Conservation (phyloP, 192 early-diverging fungal species). For the Gigaspora rosea region DNA sequence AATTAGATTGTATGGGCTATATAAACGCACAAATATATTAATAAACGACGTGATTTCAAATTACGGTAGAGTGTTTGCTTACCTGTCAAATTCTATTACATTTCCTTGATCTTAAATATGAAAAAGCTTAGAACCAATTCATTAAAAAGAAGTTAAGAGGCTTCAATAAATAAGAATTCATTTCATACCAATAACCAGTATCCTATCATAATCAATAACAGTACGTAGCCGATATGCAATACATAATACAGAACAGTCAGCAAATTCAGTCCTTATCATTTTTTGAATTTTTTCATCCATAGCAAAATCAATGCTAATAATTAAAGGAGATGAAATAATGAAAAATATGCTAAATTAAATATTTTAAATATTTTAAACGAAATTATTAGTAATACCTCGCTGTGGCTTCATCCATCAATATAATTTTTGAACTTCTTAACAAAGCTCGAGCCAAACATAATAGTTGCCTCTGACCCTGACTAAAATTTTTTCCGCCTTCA, state of each 20-base stretch:
- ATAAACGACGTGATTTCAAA: not conserved
- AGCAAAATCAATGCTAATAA: slow-evolving; percentile 81
- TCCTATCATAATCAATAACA: slow-evolving; percentile 85
- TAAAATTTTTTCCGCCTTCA: slow-evolving; percentile 55
- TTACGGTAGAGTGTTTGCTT: slow-evolving; percentile 31
- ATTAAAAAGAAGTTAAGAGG: not conserved
- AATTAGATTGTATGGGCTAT: slow-evolving; percentile 65
- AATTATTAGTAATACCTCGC: slow-evolving; percentile 36
- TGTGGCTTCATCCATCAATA: slow-evolving; percentile 54
- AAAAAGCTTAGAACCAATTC: slow-evolving; percentile 46
- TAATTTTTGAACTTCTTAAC: slow-evolving; percentile 10
- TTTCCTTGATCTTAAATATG: slow-evolving; percentile 63
- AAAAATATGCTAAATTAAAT: not conserved
- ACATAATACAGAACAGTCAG: slow-evolving; percentile 76
- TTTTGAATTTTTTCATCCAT: slow-evolving; percentile 89
- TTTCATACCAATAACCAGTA: slow-evolving; percentile 58
- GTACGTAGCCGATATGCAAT: slow-evolving; percentile 91
- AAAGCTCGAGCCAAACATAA: too few relatives aligned
- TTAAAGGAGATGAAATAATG: slow-evolving; percentile 31
- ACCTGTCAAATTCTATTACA: slow-evolving; percentile 60
- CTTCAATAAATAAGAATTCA: not conserved
- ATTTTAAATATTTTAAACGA: not conserved
- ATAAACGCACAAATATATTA: not conserved
- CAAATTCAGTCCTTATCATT: slow-evolving; percentile 80
- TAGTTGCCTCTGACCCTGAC: too few relatives aligned